Conservation (phyloP, 805 yeast species). For the Candida gorgasii region DNA sequence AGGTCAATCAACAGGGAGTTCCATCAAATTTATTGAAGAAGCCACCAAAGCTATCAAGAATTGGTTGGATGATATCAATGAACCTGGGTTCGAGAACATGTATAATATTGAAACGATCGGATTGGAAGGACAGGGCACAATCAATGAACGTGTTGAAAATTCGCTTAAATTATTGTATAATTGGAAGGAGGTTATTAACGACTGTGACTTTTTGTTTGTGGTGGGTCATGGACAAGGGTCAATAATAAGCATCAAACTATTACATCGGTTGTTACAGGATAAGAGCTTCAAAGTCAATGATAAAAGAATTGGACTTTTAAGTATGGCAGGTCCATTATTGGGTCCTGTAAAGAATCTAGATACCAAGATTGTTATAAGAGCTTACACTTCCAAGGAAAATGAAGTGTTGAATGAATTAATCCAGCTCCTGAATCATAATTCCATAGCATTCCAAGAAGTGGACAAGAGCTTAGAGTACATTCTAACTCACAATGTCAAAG, state of each 20-base stretch:
- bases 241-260: constrained; percentile 31
- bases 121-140: constrained; percentile 41
- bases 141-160: constrained; percentile 28
- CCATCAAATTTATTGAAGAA: constrained; percentile 26
- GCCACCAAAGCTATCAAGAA: constrained; percentile 30
- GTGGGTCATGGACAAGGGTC: constrained; percentile 37
- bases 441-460: constrained; percentile 20
- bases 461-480: constrained; percentile 22
- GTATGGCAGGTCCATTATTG: constrained; percentile 34
- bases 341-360: constrained; percentile 36
- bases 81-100: constrained; percentile 15
- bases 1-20: constrained; percentile 39
- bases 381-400: constrained; percentile 37
- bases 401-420: constrained; percentile 37
- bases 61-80: constrained; percentile 24
- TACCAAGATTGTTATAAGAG: constrained; percentile 38
- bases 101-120: constrained; percentile 36
- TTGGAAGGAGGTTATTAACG: constrained; percentile 31
- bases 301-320: constrained; percentile 32
- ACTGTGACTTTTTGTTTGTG: constrained; percentile 33
- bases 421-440: constrained; percentile 28
- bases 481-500: constrained; percentile 29
- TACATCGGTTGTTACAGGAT: constrained; percentile 22
- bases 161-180: constrained; percentile 28
- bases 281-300: constrained; percentile 5